Percentiles rank a stretch among this genome's conserved stretches.
phyloP scores from a whole-genome alignment of 169 alveolate species.

The Eimeria falciformis region DNA sequence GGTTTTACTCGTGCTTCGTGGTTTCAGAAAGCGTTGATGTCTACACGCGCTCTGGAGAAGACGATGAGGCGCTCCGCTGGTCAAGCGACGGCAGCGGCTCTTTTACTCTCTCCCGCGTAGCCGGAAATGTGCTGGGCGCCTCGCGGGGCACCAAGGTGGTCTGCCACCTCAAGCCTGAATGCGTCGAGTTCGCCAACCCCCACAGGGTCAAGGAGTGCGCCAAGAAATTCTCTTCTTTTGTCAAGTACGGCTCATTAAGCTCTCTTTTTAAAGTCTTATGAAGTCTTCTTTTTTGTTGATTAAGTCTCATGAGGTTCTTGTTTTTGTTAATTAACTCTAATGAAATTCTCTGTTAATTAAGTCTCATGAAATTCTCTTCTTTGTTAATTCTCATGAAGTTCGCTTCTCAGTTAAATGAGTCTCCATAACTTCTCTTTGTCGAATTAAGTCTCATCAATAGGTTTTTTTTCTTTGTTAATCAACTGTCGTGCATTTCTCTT shows the following conservation, averaged over 20 bases:
- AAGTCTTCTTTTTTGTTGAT: too few relatives aligned
- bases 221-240: conserved; percentile 94
- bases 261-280: too few relatives aligned
- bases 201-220: conserved; percentile 87
- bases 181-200: conserved; percentile 88
- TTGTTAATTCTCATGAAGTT: too few relatives aligned
- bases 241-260: conserved; percentile 80
- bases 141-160: conserved; percentile 95
- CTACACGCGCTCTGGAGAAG: conserved; percentile 94
- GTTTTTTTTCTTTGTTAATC: too few relatives aligned
- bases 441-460: too few relatives aligned
- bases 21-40: conserved; percentile 99
- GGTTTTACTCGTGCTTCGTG: conserved; percentile 99
- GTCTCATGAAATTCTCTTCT: neutral
- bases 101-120: conserved; percentile 86
- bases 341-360: conserved; percentile 94
- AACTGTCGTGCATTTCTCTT: too few relatives aligned
- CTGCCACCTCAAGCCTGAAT: conserved; percentile 92
- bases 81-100: conserved; percentile 98
- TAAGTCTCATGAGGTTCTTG: too few relatives aligned
- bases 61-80: conserved; percentile 94
- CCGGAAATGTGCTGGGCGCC: conserved; percentile 74
- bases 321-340: too few relatives aligned
- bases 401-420: too few relatives aligned
- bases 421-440: too few relatives aligned